A percentile compares a stretch with the other conserved stretches of the same genome.
Evolutionary conservation across 768 basidiomycete species (phyloP).

Genomic region (Lactarius sp.): DNA sequence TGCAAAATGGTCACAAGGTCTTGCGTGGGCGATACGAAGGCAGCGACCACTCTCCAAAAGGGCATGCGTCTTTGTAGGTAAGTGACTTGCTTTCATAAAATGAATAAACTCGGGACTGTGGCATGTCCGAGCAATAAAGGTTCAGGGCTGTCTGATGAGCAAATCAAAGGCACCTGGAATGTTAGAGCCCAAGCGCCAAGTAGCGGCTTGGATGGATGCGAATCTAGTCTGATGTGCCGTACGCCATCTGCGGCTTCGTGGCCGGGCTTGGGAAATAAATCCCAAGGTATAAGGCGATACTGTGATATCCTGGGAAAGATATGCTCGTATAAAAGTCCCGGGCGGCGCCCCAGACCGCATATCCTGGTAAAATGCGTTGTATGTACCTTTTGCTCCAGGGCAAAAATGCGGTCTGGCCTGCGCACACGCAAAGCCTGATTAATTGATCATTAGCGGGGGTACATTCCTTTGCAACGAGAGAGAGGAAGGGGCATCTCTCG

Average conservation of each 20-base stretch:
- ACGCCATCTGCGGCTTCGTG: not conserved
- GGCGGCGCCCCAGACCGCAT: not conserved
- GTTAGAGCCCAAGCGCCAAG: not conserved
- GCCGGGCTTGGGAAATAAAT: not conserved
- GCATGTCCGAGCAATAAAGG: not conserved
- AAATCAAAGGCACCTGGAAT: not conserved
- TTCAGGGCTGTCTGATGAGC: not conserved
- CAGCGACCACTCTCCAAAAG: no score
- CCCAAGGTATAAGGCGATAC: not conserved
- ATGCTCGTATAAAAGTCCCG: not conserved
- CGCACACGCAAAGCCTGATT: not conserved
- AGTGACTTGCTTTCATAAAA: no score
- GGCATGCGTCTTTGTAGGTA: no score
- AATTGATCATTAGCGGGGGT: no score
- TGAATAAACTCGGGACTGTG: not conserved
- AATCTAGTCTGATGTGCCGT: not conserved
- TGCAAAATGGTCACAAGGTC: no score
- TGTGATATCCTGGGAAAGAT: not conserved
- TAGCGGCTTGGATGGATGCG: not conserved
- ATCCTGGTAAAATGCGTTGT: not conserved
- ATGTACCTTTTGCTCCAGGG: not conserved
- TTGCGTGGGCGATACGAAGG: no score
- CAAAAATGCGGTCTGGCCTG: not conserved
- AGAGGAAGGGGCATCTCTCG: not conserved
- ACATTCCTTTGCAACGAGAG: not conserved